Conservation (phyloP, 2,329 filamentous ascomycete species). For the Beauveria bassiana region DNA sequence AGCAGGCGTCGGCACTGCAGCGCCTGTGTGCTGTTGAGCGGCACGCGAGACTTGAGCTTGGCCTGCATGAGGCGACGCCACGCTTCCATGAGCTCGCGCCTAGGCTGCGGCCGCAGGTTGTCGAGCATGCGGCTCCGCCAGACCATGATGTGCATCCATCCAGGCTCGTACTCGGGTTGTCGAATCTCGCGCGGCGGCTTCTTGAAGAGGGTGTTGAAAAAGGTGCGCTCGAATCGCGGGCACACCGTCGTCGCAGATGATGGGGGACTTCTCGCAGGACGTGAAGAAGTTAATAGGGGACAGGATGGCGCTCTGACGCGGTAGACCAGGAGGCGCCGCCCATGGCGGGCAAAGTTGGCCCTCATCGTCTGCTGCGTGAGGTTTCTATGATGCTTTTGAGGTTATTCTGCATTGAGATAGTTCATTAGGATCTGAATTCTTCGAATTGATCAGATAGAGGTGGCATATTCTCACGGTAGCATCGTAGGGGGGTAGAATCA, state of each 20-base stretch:
- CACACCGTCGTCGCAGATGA: slow-evolving; percentile 18
- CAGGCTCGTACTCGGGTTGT: slow-evolving; percentile 58
- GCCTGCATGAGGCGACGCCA: slow-evolving; percentile 56
- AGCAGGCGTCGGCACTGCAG: slow-evolving; percentile 48
- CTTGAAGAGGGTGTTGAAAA: slow-evolving; percentile 53
- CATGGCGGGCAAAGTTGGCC: slow-evolving; percentile 37
- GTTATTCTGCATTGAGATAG: neutral
- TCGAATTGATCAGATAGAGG: neutral
- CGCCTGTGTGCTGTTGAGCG: slow-evolving; percentile 61
- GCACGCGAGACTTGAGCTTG: slow-evolving; percentile 38
- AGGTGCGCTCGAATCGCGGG: slow-evolving; percentile 30
- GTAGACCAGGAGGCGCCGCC: slow-evolving; percentile 31
- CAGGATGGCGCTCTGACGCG: slow-evolving; percentile 27
- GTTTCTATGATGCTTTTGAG: neutral
- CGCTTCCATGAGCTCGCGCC: slow-evolving; percentile 55
- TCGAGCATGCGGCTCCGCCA: slow-evolving; percentile 56
- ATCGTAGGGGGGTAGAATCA: neutral
- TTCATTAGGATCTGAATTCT: neutral
- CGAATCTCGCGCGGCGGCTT: slow-evolving; percentile 53
- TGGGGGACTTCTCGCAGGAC: slow-evolving; percentile 18
- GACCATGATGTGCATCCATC: slow-evolving; percentile 64
- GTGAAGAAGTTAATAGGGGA: slow-evolving; percentile 20
- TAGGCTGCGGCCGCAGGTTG: slow-evolving; percentile 55
- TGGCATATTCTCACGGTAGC: neutral
- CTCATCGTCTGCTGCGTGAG: slow-evolving; percentile 25